Base-by-base conservation (phyloP, 805 yeast species). In the Osmozyma mogii region DNA sequence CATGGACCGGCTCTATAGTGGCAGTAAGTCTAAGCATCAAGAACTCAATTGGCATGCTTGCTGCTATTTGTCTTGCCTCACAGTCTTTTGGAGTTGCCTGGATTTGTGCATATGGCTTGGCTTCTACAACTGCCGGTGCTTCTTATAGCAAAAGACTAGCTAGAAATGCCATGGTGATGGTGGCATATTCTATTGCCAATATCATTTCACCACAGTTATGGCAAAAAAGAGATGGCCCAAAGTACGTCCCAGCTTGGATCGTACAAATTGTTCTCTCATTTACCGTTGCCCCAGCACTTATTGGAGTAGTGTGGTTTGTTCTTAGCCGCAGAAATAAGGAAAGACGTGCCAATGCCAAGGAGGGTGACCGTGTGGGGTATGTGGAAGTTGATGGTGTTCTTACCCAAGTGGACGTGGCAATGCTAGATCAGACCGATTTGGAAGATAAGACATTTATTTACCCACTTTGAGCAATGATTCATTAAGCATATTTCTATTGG, bases 151-250 rank as follows among this genome's bases (percentile, higher is more conserved):
- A 74, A 47, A 62, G 60, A 36, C 33, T 69, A 6, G 59, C 67
- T 1, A 64, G 74, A 50, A 68, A 59, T 36, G 68, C 61, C 16
- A 40, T 65, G 37, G 50, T 56, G 16, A 58, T 68, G 68, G 49
- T 60, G n/a, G 58, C 59, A 12, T 72, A 67, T 34, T 56, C 70
- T 34, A 37, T 71, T 28, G 56, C 72, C 6, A 73, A 74, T 39
- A 58, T 73, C 20, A 64, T 72, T 17, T 65, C 75, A 4, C 78
- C 79, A 4, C 79, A 72, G 44, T 43, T 73, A 20, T 74, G 78
- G 77, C 57, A 60, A 44, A 52, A 43, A 6, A 47, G 41, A n/a
- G 67, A 65, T 38, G 58, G 64, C 6, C 78, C 78, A 27, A 37
- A 45, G 10, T 52, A 48, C 22, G 36, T 39, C 12, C 43, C 49